phyloP scores from a whole-genome alignment of 768 basidiomycete genomes.

The Cubamyces lactineus region DNA sequence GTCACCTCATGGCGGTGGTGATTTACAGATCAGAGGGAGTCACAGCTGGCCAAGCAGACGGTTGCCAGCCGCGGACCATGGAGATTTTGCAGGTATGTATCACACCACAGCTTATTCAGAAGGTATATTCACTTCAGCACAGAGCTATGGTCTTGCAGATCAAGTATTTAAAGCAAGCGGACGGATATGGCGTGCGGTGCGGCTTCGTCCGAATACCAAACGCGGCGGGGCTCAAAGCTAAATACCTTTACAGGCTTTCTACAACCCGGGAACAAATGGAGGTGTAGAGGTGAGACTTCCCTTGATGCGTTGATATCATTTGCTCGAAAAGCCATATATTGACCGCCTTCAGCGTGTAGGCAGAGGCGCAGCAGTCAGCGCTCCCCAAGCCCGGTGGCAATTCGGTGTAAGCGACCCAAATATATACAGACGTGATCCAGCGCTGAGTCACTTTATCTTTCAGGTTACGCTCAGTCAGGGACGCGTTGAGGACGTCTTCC shows the following conservation, averaged over 20 bases:
- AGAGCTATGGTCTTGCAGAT: conserved; percentile 82
- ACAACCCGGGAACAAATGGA: conserved; percentile 63
- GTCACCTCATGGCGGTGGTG: neutral
- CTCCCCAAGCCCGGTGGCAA: conserved; percentile 69
- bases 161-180: conserved; percentile 63
- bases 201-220: conserved; percentile 25
- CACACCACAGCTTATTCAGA: neutral
- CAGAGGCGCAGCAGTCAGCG: conserved; percentile 56
- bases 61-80: conserved; percentile 57
- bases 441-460: neutral
- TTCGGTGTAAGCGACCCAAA: conserved; percentile 54
- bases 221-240: neutral
- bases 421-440: too few species aligned
- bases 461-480: conserved; percentile 67
- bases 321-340: neutral
- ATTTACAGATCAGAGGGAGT: conserved; percentile 40
- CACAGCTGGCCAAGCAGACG: conserved; percentile 55
- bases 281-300: conserved; percentile 57
- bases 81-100: conserved; percentile 51
- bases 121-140: neutral
- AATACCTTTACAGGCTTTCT: conserved; percentile 60
- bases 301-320: neutral
- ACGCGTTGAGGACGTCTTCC: conserved; percentile 60
- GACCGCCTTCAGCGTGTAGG: conserved; percentile 40
- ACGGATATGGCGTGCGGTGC: conserved; percentile 70